Base-by-base conservation (phyloP, 148 eudicot genomes). In the Silene conica region DNA sequence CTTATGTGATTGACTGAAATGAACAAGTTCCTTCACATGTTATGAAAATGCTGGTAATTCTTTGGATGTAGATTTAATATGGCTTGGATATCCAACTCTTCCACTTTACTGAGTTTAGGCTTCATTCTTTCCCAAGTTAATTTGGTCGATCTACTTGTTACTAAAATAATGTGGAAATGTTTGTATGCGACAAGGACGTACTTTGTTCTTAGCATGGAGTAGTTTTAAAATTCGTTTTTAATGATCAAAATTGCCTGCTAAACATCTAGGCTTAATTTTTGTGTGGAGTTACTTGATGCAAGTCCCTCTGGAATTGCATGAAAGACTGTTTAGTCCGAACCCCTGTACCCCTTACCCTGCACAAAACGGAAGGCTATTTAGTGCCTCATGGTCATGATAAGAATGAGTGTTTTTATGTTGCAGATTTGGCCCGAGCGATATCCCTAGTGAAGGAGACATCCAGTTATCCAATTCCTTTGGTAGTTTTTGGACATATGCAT, bases 401-500 rank as follows among this genome's bases (percentile, higher is more conserved):
- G n/a, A 65, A 18, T 45, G 38, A n/a, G 22, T 26, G 74, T 45
- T 38, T 70, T 34, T 34, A 25, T 80, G 77, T 45, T 80, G 66
- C 95, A 93, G 97, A 93, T 85, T 83, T 93, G 69, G 89, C 82
- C 48, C 83, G 62, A 38, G 98, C 97, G 19, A 79, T 93, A 73
- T 79, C 91, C 64, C 80, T 77, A 38, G 26, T 91, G 22, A 93
- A 88, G 84, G 89, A 82, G 65, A 85, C 87, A 14, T 73, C 86
- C 45, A 80, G 83, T 64, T 61, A 71, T 68, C 23, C 83, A 15
- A 80, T 93, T 77, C 92, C 94, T 59, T 71, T 93, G 83, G 97
- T 93, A 22, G 93, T 88, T 59, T 93, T 93, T 54, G 98, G 97
- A 41, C 98, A 93, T 84, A 93, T 93, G 98, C 98, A 93, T 75